Evolutionary conservation across 208 protist species (phyloP), one percentile per base, ranked within the genome.

Genomic region (Crithidia thermophila): DNA sequence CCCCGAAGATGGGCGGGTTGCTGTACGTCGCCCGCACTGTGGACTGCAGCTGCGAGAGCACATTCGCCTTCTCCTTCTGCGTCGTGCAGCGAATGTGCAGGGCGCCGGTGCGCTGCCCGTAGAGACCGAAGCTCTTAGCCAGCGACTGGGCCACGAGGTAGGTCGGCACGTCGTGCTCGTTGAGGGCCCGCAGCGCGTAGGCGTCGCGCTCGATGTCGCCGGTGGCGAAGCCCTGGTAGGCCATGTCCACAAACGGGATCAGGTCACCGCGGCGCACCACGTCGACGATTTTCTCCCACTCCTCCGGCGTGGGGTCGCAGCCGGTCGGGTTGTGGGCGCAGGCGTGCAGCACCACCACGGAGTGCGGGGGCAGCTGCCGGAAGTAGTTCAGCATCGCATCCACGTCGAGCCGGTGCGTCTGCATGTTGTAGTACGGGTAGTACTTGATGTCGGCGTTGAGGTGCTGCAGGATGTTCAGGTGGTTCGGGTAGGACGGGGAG

Each of bases 281-380:
- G 16, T 95, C 76, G 8, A 83, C 73, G 56, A 99, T 97, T 27
- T 82, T 34, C 42, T 79, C 46, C 98, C 98, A 99, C 72, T 99
- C 87, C 28, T 90, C 93, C 8, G 69, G 40, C 0, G 95, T 98
- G 47, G 97, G 98, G 74, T 99, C 98, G 9, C 95, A 88, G 39
- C 98, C 98, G 11, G 98, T 99, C 28, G 98, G 98, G 81, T 99
- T 99, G 86, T 99, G 98, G 7, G 98, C 98, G 71, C 98, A 99
- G 4, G 94, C 89, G 74, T 99, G 98, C 10, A 99, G 70, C 18
- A 99, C 28, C 50, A 99, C 79, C 3, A 98, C 79, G 9, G 88
- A 94, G 18, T 87, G 60, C 20, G 94, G 69, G 21, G 88, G 87
- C 25, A 85, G 52, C 47, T 76, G 66, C 1, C 76, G 45, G 27